Evolutionary conservation across 192 early-diverging fungal genomes (phyloP).

Genomic region (Gigaspora rosea): DNA sequence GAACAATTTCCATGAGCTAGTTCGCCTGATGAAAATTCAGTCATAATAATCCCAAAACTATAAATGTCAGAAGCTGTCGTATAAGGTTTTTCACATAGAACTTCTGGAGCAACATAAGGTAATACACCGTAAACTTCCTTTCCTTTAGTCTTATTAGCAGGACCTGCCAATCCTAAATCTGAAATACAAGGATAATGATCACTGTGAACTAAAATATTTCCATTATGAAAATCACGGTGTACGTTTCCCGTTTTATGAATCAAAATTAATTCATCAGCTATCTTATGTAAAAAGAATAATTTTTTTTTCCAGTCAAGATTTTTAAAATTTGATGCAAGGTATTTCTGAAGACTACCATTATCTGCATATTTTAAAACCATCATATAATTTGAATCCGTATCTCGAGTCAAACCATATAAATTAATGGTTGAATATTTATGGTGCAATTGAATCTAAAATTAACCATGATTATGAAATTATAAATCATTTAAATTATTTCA

Average conservation of each 20-base stretch:
- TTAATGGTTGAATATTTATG: neutral
- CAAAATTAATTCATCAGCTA: slow-evolving; percentile 39
- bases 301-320: slow-evolving; percentile 32
- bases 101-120: slow-evolving; percentile 46
- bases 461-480: neutral
- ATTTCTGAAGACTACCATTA: slow-evolving; percentile 39
- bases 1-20: slow-evolving; percentile 30
- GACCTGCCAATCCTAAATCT: slow-evolving; percentile 38
- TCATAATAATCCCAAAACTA: slow-evolving; percentile 47
- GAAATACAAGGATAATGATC: slow-evolving; percentile 11
- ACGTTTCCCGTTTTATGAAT: slow-evolving; percentile 43
- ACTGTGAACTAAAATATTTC: slow-evolving; percentile 10
- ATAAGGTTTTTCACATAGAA: slow-evolving; percentile 35
- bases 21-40: slow-evolving; percentile 40
- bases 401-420: slow-evolving; percentile 6
- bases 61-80: slow-evolving; percentile 42
- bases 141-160: neutral
- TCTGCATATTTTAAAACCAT: slow-evolving; percentile 43
- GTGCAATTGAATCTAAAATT: neutral
- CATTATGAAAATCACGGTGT: slow-evolving; percentile 39
- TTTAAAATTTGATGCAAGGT: slow-evolving; percentile 35
- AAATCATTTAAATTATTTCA: neutral
- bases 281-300: slow-evolving; percentile 33
- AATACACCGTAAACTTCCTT: slow-evolving; percentile 34
- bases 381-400: slow-evolving; percentile 33